Evolutionary conservation across 2,329 filamentous ascomycete genomes (phyloP), one percentile per base, ranked within the genome.

Genomic region (Aureobasidium sp.): DNA sequence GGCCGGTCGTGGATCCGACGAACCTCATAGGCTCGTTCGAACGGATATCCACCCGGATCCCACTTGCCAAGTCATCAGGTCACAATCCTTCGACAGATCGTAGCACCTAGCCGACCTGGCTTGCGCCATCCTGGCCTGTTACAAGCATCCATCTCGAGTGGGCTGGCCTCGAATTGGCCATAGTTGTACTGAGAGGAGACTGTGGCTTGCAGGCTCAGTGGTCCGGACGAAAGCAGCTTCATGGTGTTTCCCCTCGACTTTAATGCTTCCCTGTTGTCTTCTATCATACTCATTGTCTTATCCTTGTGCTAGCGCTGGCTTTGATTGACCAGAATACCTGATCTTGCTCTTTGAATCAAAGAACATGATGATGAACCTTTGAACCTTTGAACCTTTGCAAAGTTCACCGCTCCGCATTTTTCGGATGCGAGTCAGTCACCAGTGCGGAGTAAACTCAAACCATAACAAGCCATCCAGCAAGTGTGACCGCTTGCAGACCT

Each of bases 1-100:
- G 16, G 30, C 14, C 30, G 53, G 39, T 41, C 30, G 30, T 36
- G 25, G 11, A n/a, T 54, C 37, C 14, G 37, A 8, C 9, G 30
- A 14, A 25, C 39, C 47, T 51, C 54, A 62, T 62, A 59, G 61
- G 53, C 61, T 62, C 54, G 61, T 59, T 51, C 53, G 51, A 62
- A 62, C 13, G 61, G 61, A 54, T 36, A 25, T 21, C 3, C 16
- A 27, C 37, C 47, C 21, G 10, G 44, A 11, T 59, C 30, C 54
- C 3, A 30, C 32, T 21, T 14, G 54, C 54, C 54, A 59, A 59
- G 54, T 48, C 41, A 59, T 30, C 32, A 47, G 54, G 54, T 59
- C 44, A 11, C 30, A 13, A 59, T 48, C 54, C 54, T 59, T 39
- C 42, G 32, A 47, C 21, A 59, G 10, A 48, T 30, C 32, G 21